Base-by-base conservation (phyloP, 192 early-diverging fungal genomes). In the Coemansia sp. region DNA sequence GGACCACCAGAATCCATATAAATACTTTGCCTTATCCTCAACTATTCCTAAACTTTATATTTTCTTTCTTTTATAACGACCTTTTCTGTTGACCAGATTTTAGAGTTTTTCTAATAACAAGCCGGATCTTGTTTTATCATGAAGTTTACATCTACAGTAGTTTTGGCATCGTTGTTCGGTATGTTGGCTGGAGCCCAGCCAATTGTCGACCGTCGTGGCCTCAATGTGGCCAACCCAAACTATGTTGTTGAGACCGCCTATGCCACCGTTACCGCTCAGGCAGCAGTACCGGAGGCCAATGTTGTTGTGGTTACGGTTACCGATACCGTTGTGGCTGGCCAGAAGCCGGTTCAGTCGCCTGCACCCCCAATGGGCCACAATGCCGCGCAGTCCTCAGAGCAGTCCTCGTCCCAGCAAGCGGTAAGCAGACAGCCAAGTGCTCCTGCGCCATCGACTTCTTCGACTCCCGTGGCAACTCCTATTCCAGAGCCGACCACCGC, bases 51-150 rank as follows among this genome's bases (percentile, higher is more conserved):
- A 37, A 31, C 2, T 50, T 11, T 54, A 15, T 35, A 15, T 40
- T 18, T 46, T 31, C 46, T 48, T 10, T 36, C 39, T 19, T 43
- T 60, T 57, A 35, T 61, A 42, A 57, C 53, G 48, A 68, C 44
- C 44, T 19, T 40, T 41, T 70, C 68, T 70, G 68, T 70, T 61
- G 68, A 70, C 56, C 68, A 42, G 68, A 59, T 50, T 55, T 21
- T 52, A 42, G 68, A 59, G 44, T 55, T 21, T 52, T 53, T 44
- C 19, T 51, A 23, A 15, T 13, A 41, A 43, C 57, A 12, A 51
- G 13, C 10, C 3, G 26, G 19, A 41, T 48, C 35, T 30, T 13
- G 10, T 38, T 64, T 40, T 45, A 68, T 67, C 60, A 53, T 66
- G 48, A 75, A 68, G 61, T 57, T 75, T 49, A 31, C 61, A 21